Conservation (phyloP, 805 yeast genomes). For the Suhomyces kilbournensis region DNA sequence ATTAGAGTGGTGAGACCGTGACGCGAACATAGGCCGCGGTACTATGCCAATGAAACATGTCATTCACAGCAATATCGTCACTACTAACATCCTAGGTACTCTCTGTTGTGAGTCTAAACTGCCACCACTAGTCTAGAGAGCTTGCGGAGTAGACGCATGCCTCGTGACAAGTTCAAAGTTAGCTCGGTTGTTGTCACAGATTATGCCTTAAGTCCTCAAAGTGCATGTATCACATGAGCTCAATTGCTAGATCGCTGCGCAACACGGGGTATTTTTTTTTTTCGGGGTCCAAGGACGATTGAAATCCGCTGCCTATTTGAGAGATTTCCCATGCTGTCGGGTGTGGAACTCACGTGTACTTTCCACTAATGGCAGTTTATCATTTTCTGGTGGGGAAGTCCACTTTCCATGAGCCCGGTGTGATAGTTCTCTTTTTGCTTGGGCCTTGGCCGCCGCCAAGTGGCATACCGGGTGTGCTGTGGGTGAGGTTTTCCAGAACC, state of each 20-base stretch:
- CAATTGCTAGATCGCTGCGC: background rate
- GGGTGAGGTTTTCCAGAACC: background rate
- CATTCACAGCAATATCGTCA: background rate
- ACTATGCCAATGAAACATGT: background rate
- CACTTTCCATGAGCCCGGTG: constrained; percentile 17
- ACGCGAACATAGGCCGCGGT: background rate
- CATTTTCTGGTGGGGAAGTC: background rate
- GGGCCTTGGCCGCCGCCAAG: background rate
- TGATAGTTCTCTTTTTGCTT: constrained; percentile 6
- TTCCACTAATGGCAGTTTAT: background rate
- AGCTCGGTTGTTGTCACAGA: background rate
- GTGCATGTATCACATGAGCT: background rate
- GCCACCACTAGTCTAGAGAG: background rate
- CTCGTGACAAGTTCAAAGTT: background rate
- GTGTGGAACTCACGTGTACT: background rate
- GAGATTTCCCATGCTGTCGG: background rate
- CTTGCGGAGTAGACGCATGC: background rate
- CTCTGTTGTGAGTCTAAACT: background rate
- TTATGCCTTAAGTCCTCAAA: background rate
- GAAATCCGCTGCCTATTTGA: background rate
- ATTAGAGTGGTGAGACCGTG: background rate
- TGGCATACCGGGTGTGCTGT: background rate
- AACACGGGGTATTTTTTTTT: background rate
- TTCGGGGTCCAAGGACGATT: background rate
- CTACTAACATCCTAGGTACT: background rate